Percentiles rank a stretch among this genome's conserved stretches.
These are phyloP conservation scores for Recurvomyces mirabilis DNA, from an alignment of 495 filamentous ascomycete species.

Conservation along the genomic window DNA sequence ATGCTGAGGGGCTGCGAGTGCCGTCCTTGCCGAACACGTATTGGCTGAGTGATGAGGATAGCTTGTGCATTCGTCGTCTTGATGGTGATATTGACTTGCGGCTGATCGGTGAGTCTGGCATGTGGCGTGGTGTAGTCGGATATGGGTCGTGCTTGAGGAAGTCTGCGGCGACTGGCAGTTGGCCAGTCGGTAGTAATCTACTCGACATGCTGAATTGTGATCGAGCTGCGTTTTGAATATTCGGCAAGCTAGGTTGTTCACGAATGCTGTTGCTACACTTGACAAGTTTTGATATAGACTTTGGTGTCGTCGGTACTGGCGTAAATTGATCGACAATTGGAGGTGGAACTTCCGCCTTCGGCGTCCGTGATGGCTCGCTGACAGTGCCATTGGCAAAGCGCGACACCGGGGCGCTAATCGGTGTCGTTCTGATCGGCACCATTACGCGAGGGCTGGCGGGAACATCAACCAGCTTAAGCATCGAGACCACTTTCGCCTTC, in stretches of 20 bases:
- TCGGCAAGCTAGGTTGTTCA: slow-evolving; percentile 3
- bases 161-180: neutral
- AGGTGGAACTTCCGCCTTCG: slow-evolving; percentile 1
- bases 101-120: neutral
- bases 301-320: slow-evolving; percentile 1
- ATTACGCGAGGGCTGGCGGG: too few species aligned
- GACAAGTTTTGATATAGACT: neutral
- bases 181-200: neutral
- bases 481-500: slow-evolving; percentile 14
- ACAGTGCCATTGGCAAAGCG: slow-evolving; percentile 1
- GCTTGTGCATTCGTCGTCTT: slow-evolving; percentile 9
- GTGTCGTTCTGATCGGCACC: neutral
- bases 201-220: neutral
- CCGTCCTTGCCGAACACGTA: slow-evolving; percentile 5
- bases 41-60: slow-evolving; percentile 9
- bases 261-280: slow-evolving; percentile 2
- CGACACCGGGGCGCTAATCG: slow-evolving; percentile 7
- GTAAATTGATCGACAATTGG: too few species aligned
- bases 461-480: slow-evolving; percentile 9
- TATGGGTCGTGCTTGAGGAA: slow-evolving; percentile 13
- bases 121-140: neutral
- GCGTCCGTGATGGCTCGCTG: neutral
- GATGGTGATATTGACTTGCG: slow-evolving; percentile 9
- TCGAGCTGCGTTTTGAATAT: neutral
- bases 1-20: too few species aligned